Evolutionary conservation across 306 rosid genomes (phyloP).

Genomic region (Cucumis sativus): DNA sequence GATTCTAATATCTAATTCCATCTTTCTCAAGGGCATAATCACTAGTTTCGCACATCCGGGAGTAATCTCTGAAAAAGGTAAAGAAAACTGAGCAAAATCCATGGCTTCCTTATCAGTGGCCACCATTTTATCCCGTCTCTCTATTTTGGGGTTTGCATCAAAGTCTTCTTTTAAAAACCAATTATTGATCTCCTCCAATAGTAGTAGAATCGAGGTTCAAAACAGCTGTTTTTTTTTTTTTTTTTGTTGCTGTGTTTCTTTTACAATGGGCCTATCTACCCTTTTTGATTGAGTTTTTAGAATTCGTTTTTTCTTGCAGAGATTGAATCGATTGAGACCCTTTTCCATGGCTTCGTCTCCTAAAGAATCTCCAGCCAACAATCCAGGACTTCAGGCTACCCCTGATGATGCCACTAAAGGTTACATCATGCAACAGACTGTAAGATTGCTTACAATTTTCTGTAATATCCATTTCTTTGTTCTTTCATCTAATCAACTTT

Average conservation of each 20-base stretch:
- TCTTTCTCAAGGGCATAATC: no score
- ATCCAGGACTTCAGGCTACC: constrained; percentile 60
- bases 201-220: constrained; percentile 29
- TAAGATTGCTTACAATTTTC: constrained; percentile 6
- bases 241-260: not conserved
- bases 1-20: not conserved
- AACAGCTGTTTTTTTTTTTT: not conserved
- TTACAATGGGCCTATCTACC: not conserved
- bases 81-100: not conserved
- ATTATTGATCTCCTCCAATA: constrained; percentile 9
- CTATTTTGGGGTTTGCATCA: constrained; percentile 27
- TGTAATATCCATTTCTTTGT: not conserved
- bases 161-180: constrained; percentile 22
- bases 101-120: constrained; percentile 35
- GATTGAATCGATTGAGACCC: constrained; percentile 23
- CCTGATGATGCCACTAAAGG: constrained; percentile 73
- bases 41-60: not conserved
- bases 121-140: constrained; percentile 23
- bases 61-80: not conserved
- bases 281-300: not conserved
- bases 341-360: constrained; percentile 68
- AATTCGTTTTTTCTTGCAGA: constrained; percentile 20
- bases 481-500: not conserved
- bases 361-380: constrained; percentile 55
- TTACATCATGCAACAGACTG: constrained; percentile 89